Evolutionary conservation across 495 filamentous ascomycete genomes (phyloP).

Genomic region (Penicillium malachiteum): DNA sequence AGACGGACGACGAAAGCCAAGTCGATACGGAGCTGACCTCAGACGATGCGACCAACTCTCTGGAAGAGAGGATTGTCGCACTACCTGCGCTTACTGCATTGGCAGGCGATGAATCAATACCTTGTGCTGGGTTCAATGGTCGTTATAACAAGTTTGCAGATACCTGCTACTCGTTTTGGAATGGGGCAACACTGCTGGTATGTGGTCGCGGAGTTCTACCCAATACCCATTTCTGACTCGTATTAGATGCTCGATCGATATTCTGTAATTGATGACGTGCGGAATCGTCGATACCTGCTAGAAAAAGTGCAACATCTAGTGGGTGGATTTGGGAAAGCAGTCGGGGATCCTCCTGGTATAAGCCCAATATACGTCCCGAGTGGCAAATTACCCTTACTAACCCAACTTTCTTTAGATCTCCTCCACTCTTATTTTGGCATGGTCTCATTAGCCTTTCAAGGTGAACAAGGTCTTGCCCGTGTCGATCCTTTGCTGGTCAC

Average conservation of each 20-base stretch:
- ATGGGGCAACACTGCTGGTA: conserved; percentile 66
- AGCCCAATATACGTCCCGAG: background rate
- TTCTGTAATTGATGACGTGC: conserved; percentile 56
- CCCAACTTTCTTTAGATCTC: conserved; percentile 55
- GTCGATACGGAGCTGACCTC: background rate
- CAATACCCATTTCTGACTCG: conserved; percentile 7
- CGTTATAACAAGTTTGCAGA: conserved; percentile 85
- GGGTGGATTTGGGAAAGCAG: conserved; percentile 85
- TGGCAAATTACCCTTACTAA: conserved; percentile 12
- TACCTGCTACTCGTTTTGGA: conserved; percentile 96
- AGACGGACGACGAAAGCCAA: conserved; percentile 31
- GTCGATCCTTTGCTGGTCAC: conserved; percentile 73
- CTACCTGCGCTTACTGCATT: conserved; percentile 36
- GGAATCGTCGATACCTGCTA: conserved; percentile 73
- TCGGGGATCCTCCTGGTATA: conserved; percentile 72
- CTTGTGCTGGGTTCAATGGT: conserved; percentile 76
- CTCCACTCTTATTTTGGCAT: conserved; percentile 90
- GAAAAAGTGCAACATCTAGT: conserved; percentile 88
- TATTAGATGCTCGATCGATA: conserved; percentile 63
- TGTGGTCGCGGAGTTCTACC: conserved; percentile 9
- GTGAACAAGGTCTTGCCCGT: conserved; percentile 56
- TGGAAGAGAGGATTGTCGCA: conserved; percentile 28
- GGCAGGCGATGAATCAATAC: conserved; percentile 34
- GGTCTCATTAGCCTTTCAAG: conserved; percentile 68
- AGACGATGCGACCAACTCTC: conserved; percentile 11